A percentile compares a stretch with the other conserved stretches of the same genome.
Evolutionary conservation across 2,329 filamentous ascomycete species (phyloP).

Genomic region (Fusarium sp.): DNA sequence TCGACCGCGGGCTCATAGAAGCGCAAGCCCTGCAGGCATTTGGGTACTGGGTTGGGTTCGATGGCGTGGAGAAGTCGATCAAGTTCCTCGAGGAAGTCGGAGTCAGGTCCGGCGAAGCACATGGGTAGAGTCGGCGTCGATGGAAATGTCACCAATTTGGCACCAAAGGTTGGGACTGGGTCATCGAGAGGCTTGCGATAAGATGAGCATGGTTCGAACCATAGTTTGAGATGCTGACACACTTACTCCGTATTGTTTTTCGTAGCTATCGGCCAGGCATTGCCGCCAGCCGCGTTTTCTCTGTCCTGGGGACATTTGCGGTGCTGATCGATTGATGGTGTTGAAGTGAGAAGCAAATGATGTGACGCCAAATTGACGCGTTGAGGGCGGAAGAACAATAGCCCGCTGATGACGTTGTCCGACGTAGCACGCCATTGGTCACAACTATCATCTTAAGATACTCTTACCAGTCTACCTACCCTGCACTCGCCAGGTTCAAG

Average conservation of each 20-base stretch:
- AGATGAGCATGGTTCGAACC: fast-evolving
- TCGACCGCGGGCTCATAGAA: background rate
- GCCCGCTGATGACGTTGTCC: background rate
- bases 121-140: background rate
- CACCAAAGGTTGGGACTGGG: background rate
- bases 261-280: background rate
- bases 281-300: background rate
- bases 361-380: background rate
- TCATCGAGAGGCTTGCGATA: background rate
- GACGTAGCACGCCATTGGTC: background rate
- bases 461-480: background rate
- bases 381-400: background rate
- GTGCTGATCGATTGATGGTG: fast-evolving
- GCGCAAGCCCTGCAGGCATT: background rate
- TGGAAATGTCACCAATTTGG: background rate
- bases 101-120: background rate
- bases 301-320: background rate
- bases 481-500: background rate
- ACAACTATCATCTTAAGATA: background rate
- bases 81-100: background rate
- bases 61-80: background rate
- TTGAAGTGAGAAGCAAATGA: fast-evolving
- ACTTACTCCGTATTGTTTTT: fast-evolving
- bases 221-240: fast-evolving
- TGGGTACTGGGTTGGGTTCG: background rate